phyloP scores from a whole-genome alignment of 257 asterid genomes.

The Solanum gracilifrons region DNA sequence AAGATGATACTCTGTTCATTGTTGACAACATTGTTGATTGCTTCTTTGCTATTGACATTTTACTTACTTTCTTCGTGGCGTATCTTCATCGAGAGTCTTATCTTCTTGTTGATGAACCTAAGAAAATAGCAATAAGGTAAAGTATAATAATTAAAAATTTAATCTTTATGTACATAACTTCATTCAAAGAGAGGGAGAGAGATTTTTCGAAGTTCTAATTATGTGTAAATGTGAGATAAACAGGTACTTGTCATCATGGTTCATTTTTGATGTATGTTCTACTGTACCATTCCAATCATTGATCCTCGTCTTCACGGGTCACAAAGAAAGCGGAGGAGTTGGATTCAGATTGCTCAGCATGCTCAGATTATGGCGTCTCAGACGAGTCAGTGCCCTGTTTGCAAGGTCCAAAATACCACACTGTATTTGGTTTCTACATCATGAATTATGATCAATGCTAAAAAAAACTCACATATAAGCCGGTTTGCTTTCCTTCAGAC shows the following conservation, averaged over 20 bases:
- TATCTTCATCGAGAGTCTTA: slow-evolving; percentile 62
- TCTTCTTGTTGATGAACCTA: slow-evolving; percentile 60
- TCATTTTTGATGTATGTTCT: slow-evolving; percentile 70
- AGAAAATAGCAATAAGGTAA: slow-evolving; percentile 60
- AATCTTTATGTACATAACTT: not conserved
- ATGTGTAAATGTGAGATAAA: not conserved
- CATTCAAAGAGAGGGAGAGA: not conserved
- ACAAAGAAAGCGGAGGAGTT: slow-evolving; percentile 38
- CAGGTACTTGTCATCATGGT: slow-evolving; percentile 84
- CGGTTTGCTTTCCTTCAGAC: slow-evolving; percentile 33
- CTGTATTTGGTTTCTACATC: not conserved
- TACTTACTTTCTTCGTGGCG: slow-evolving; percentile 84
- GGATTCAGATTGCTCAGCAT: slow-evolving; percentile 66
- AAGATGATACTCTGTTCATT: slow-evolving; percentile 45
- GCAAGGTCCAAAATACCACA: slow-evolving; percentile 39
- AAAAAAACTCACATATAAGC: not conserved
- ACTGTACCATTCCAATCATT: slow-evolving; percentile 63
- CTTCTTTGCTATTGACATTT: slow-evolving; percentile 73
- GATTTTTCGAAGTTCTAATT: not conserved
- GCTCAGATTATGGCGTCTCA: slow-evolving; percentile 92
- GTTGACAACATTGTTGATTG: slow-evolving; percentile 65
- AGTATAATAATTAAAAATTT: not conserved
- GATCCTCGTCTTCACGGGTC: slow-evolving; percentile 46
- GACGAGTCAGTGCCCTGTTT: slow-evolving; percentile 81
- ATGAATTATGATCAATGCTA: not conserved